Evolutionary conservation across 2,329 filamentous ascomycete species (phyloP).

Genomic region (Exophiala phaeomuriformis): DNA sequence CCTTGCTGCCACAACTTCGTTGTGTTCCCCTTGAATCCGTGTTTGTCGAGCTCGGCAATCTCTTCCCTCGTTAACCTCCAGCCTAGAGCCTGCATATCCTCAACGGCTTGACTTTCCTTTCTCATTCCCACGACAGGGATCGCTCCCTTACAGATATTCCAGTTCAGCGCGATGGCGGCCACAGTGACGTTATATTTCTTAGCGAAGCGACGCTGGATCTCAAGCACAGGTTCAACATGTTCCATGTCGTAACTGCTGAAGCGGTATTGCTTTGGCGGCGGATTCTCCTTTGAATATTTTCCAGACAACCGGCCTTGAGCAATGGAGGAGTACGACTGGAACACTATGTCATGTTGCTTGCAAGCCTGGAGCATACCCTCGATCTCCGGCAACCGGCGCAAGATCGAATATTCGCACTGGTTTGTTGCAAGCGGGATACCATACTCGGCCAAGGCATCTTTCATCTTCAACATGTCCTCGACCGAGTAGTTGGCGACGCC

Average conservation of each 20-base stretch:
- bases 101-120: constrained; percentile 37
- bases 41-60: constrained; percentile 36
- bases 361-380: constrained; percentile 37
- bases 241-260: constrained; percentile 42
- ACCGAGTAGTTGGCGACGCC: constrained; percentile 41
- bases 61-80: constrained; percentile 40
- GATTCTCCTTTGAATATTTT: constrained; percentile 36
- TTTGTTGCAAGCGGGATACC: constrained; percentile 39
- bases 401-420: constrained; percentile 41
- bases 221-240: constrained; percentile 36
- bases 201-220: constrained; percentile 34
- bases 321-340: constrained; percentile 39
- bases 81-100: constrained; percentile 36
- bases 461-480: constrained; percentile 39
- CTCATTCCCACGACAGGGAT: constrained; percentile 39
- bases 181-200: constrained; percentile 32
- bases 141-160: constrained; percentile 40
- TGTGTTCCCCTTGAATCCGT: constrained; percentile 37
- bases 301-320: constrained; percentile 37
- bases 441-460: constrained; percentile 35
- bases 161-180: constrained; percentile 41
- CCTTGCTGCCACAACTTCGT: constrained; percentile 41
- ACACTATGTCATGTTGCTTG: constrained; percentile 36
- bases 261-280: constrained; percentile 33
- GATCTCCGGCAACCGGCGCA: constrained; percentile 38